Evolutionary conservation across 208 protist genomes (phyloP).

Genomic region (Acanthamoeba royreba): DNA sequence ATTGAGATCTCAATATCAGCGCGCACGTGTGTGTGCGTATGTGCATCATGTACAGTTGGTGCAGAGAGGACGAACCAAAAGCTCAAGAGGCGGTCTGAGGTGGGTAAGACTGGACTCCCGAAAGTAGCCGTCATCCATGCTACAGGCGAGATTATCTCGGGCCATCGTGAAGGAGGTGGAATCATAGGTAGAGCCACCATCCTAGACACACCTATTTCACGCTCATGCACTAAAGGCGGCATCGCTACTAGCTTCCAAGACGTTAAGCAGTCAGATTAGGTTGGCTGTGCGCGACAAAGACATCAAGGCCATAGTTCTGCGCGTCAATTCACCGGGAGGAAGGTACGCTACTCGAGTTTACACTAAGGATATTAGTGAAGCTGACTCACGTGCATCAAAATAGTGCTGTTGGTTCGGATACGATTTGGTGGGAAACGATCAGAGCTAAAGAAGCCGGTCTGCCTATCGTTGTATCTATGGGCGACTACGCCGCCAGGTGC

Average conservation of each 20-base stretch:
- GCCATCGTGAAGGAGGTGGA: not conserved
- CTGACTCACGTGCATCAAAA: not conserved
- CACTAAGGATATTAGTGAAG: not conserved
- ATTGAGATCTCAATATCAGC: no score
- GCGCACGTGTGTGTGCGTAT: no score
- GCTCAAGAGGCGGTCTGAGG: not conserved
- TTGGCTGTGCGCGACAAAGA: not conserved
- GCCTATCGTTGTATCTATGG: conserved; percentile 26
- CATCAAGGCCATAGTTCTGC: not conserved
- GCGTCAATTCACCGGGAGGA: conserved; percentile 20
- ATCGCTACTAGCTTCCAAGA: not conserved
- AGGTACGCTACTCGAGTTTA: not conserved
- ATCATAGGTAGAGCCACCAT: not conserved
- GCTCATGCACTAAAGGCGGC: not conserved
- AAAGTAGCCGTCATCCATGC: conserved; percentile 30
- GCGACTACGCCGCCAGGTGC: not conserved
- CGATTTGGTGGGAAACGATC: conserved; percentile 26
- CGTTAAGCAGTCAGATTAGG: not conserved
- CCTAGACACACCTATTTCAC: not conserved
- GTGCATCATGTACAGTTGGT: not conserved
- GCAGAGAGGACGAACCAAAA: not conserved
- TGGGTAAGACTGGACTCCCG: not conserved
- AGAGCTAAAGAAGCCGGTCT: not conserved
- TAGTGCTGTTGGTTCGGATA: conserved; percentile 7
- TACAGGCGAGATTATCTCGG: not conserved